Evolutionary conservation across 1,284 basidiomycete genomes (phyloP), one percentile per base, ranked within the genome.

Genomic region (Puccinia coronata): DNA sequence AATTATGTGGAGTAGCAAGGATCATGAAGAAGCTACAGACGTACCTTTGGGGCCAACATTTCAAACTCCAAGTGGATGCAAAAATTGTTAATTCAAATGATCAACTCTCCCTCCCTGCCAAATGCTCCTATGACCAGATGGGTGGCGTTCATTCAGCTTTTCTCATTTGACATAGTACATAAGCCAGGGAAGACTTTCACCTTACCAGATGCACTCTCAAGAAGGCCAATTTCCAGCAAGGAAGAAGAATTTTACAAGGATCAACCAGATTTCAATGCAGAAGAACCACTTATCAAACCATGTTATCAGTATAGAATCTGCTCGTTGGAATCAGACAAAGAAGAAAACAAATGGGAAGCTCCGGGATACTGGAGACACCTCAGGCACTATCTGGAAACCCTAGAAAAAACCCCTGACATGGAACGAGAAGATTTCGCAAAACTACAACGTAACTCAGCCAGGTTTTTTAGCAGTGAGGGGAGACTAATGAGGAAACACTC

Each of bases 1-100:
- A 78, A 39, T 34, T 78, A 2, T 78, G 76, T 69, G 76, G 76
- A 53, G 76, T 67, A 20, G 76, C 63, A 14, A 69, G 49, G n/a
- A 70, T 78, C 8, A 18, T 78, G 2, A 70, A 57, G 36, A 77
- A 78, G 39, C 25, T 69, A 0, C 43, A 78, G 34, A 69, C 49
- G 20, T 36, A 47, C 1, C 23, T 78, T 1, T 78, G 75, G 75
- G 61, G 63, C 3, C 61, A 78, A n/a, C 39, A 78, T 34, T 67
- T 78, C 31, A 31, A 78, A 39, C 39, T 70, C 4, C 76, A 70
- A 28, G 76, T 78, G 34, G 65, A 78, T 41, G 65, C 76, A 4
- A 47, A n/a, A 78, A 57, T 49, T 65, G 14, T 41, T 78, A 11
- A 70, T 69, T 53, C 34, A 78, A 57, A 78, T 78, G 74, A 63